Percentiles rank a stretch among this genome's conserved stretches.
Conservation (phyloP, 306 rosid species). For the Cotoneaster glaucophyllus region DNA sequence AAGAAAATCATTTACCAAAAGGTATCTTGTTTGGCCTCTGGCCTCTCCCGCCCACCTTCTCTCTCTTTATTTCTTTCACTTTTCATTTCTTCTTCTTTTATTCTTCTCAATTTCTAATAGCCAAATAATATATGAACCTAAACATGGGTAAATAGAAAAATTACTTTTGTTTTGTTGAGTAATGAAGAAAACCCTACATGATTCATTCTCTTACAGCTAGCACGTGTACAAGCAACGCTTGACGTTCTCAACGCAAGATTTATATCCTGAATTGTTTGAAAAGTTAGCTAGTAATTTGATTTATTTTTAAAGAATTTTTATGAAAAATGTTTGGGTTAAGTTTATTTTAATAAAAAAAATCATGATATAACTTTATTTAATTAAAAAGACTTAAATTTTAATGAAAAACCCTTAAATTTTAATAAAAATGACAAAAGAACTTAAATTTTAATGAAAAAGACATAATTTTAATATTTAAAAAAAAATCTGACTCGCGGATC, state of each 20-base stretch:
- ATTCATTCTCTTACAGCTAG: background rate
- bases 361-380: no score
- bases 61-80: background rate
- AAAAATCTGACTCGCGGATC: no score
- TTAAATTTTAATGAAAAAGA: no score
- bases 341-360: no score
- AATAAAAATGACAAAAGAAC: no score
- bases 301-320: no score
- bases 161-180: background rate
- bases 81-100: background rate
- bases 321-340: no score
- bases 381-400: no score
- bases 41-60: slow-evolving; percentile 7
- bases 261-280: background rate
- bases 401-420: no score
- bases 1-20: slow-evolving; percentile 6
- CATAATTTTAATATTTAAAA: no score
- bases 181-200: background rate
- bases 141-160: background rate
- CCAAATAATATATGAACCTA: background rate
- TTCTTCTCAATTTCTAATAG: background rate
- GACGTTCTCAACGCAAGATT: background rate
- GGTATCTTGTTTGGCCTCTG: slow-evolving; percentile 23
- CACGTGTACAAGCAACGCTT: background rate
- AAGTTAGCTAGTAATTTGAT: background rate